These are phyloP conservation scores for Pythium brachiatum DNA, from an alignment of 352 stramenopile species.

Conservation along the genomic window DNA sequence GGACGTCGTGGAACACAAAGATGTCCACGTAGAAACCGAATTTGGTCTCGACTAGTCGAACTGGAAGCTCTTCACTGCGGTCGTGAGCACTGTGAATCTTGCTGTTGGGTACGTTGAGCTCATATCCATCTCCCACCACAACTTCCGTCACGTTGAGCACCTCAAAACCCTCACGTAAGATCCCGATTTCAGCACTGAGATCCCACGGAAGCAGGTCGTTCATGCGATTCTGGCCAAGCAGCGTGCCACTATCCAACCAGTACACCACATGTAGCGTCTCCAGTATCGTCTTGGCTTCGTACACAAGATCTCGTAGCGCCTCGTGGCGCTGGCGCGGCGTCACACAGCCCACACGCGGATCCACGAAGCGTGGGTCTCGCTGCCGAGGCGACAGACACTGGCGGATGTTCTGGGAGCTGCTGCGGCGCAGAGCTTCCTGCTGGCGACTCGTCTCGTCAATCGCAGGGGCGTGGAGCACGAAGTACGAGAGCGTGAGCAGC, in stretches of 20 bases:
- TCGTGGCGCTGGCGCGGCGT: conserved; percentile 36
- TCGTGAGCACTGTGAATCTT: conserved; percentile 28
- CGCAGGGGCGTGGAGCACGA: conserved; percentile 12
- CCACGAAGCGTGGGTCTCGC: conserved; percentile 12
- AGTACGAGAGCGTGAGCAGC: conserved; percentile 16
- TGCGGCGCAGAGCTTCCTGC: conserved; percentile 1
- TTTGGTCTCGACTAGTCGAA: conserved; percentile 48
- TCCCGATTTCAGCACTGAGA: conserved; percentile 51
- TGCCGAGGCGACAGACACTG: conserved; percentile 10
- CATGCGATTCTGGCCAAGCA: conserved; percentile 52
- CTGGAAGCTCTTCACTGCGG: conserved; percentile 55
- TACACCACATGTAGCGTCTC: conserved; percentile 49
- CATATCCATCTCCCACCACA: conserved; percentile 28
- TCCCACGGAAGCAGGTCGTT: conserved; percentile 55
- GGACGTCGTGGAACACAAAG: conserved; percentile 51
- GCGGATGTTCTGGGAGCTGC: conserved; percentile 15
- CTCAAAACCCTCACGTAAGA: conserved; percentile 42
- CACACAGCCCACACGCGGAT: conserved; percentile 28
- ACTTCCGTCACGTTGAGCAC: conserved; percentile 27
- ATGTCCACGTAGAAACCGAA: conserved; percentile 69
- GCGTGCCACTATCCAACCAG: conserved; percentile 65
- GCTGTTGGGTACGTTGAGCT: conserved; percentile 55
- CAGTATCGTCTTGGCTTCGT: conserved; percentile 37
- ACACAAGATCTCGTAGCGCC: conserved; percentile 40
- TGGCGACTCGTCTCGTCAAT: conserved; percentile 3